phyloP scores from a whole-genome alignment of 352 stramenopile species.

The Pythium monospermum region DNA sequence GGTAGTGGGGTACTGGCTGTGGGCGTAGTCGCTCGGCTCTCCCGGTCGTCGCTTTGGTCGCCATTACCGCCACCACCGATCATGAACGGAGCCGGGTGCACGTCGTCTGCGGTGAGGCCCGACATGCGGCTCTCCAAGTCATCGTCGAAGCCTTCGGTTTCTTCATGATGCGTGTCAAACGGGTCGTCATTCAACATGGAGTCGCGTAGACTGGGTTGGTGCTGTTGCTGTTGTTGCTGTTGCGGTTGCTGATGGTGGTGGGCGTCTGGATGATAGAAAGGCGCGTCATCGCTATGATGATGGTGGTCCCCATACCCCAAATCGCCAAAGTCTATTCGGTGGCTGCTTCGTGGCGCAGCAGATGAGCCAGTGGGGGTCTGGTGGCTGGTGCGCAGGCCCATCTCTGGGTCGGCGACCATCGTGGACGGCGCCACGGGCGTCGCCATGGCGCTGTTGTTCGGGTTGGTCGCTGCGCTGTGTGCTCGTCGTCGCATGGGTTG shows the following conservation, averaged over 20 bases:
- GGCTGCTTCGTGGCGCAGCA: slow-evolving; percentile 19
- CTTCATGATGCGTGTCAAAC: slow-evolving; percentile 20
- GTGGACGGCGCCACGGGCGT: slow-evolving; percentile 1
- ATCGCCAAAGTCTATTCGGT: slow-evolving; percentile 25
- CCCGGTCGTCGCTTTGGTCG: background rate
- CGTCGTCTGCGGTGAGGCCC: background rate
- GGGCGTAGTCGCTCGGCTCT: background rate
- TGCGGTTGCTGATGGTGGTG: slow-evolving; percentile 8
- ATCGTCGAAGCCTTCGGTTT: slow-evolving; percentile 23
- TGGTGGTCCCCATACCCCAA: slow-evolving; percentile 21
- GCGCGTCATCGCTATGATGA: background rate
- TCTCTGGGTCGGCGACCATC: slow-evolving; percentile 17
- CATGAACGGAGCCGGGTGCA: slow-evolving; percentile 22
- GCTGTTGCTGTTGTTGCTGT: no score
- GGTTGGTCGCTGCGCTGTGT: slow-evolving; percentile 55
- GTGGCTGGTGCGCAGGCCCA: slow-evolving; percentile 8
- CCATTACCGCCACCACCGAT: slow-evolving; percentile 7
- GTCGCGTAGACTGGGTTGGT: no score
- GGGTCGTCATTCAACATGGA: slow-evolving; percentile 12
- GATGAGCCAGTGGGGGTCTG: background rate
- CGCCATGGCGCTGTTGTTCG: slow-evolving; percentile 21
- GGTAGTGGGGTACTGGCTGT: background rate
- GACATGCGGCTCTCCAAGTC: slow-evolving; percentile 17
- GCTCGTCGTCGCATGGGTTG: slow-evolving; percentile 74
- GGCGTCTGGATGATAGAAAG: slow-evolving; percentile 11